A percentile compares a stretch with the other conserved stretches of the same genome.
Evolutionary conservation across 2,329 filamentous ascomycete species (phyloP).

Genomic region (Thielaviopsis punctulata): DNA sequence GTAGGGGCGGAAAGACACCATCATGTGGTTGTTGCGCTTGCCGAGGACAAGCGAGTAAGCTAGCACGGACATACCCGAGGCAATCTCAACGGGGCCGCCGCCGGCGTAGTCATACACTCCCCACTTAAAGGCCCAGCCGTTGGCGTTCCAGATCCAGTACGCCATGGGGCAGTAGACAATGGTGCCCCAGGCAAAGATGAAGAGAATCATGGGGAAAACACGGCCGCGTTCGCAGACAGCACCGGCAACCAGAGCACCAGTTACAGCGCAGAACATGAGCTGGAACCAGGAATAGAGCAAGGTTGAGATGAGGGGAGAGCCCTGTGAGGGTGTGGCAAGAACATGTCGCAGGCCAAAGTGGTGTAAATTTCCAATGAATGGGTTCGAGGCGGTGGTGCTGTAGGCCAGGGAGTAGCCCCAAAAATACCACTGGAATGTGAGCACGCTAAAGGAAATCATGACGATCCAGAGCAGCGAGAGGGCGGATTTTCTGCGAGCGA

Average conservation of each 20-base stretch:
- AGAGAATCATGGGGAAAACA: slow-evolving; percentile 84
- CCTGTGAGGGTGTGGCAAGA: slow-evolving; percentile 67
- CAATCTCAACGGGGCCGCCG: slow-evolving; percentile 93
- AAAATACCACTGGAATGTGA: slow-evolving; percentile 98
- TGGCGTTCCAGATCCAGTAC: slow-evolving; percentile 91
- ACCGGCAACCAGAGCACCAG: slow-evolving; percentile 77
- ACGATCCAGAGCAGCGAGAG: slow-evolving; percentile 94
- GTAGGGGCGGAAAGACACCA: slow-evolving; percentile 98
- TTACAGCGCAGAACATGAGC: slow-evolving; percentile 96
- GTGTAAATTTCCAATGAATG: slow-evolving; percentile 78
- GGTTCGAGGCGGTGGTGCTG: slow-evolving; percentile 62
- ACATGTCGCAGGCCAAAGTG: slow-evolving; percentile 83
- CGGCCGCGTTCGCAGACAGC: slow-evolving; percentile 88
- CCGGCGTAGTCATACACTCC: slow-evolving; percentile 94
- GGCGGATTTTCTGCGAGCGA: slow-evolving; percentile 93
- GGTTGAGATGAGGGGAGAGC: slow-evolving; percentile 74
- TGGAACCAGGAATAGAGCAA: slow-evolving; percentile 92
- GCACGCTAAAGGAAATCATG: slow-evolving; percentile 81
- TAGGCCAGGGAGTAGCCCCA: slow-evolving; percentile 97
- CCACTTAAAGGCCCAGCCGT: slow-evolving; percentile 82
- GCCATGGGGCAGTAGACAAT: slow-evolving; percentile 93
- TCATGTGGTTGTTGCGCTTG: slow-evolving; percentile 95
- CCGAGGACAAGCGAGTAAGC: slow-evolving; percentile 94
- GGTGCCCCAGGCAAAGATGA: slow-evolving; percentile 90
- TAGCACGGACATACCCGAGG: slow-evolving; percentile 77